phyloP scores from a whole-genome alignment of 2,329 filamentous ascomycete species.

The Colletotrichum sojae region DNA sequence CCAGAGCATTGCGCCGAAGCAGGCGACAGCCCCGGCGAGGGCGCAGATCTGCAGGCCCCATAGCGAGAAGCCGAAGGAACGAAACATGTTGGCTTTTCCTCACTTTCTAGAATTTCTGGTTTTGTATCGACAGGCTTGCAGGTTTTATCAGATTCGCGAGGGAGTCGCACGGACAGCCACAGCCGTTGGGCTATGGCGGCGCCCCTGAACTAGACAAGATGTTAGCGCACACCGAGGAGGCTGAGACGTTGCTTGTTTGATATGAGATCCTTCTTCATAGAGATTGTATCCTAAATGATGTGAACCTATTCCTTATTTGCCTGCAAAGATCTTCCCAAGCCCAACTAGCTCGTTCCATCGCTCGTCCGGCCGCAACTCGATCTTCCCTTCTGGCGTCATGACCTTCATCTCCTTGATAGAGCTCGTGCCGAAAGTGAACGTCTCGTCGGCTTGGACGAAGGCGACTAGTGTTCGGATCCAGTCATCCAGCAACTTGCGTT shows the following conservation, averaged over 20 bases:
- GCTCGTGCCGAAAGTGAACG: conserved; percentile 52
- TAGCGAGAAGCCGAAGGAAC: not conserved
- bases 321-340: conserved; percentile 48
- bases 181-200: too few species aligned
- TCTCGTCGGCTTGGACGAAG: conserved; percentile 52
- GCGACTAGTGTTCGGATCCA: conserved; percentile 55
- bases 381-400: conserved; percentile 48
- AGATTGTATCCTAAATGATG: not conserved
- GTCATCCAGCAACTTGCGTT: conserved; percentile 53
- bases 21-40: not conserved
- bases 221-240: too few species aligned
- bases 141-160: too few species aligned
- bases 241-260: too few species aligned
- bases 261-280: too few species aligned
- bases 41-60: conserved; percentile 17
- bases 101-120: too few species aligned
- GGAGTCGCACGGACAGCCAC: too few species aligned
- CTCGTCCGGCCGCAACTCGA: conserved; percentile 52
- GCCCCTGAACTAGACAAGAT: too few species aligned
- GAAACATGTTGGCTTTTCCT: not conserved
- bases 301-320: conserved; percentile 4
- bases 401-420: conserved; percentile 53
- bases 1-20: not conserved
- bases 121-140: too few species aligned
- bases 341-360: conserved; percentile 52